phyloP scores from a whole-genome alignment of 371 early-diverging fungal species.

The Neoconidiobolus thromboides region DNA sequence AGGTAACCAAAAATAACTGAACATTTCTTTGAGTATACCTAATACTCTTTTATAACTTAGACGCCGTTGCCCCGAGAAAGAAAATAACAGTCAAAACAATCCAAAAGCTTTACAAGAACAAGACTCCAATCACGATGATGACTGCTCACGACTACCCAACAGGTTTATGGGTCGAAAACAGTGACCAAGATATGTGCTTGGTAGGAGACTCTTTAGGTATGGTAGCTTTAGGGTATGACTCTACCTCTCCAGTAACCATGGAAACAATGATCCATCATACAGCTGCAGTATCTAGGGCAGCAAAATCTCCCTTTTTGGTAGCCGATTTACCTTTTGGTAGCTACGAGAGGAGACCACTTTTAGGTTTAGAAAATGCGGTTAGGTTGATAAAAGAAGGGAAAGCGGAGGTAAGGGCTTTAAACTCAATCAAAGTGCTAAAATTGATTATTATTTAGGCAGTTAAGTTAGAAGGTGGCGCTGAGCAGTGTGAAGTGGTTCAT shows the following conservation, averaged over 20 bases:
- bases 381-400: constrained; percentile 72
- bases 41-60: background rate
- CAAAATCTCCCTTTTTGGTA: constrained; percentile 51
- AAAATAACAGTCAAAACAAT: constrained; percentile 75
- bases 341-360: constrained; percentile 53
- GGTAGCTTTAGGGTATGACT: constrained; percentile 79
- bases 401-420: constrained; percentile 34
- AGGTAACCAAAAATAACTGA: background rate
- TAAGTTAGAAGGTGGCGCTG: constrained; percentile 85
- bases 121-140: constrained; percentile 62
- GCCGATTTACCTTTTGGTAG: constrained; percentile 86
- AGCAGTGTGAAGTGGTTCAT: constrained; percentile 52
- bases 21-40: background rate
- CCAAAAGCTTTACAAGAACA: constrained; percentile 40
- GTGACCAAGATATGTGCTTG: constrained; percentile 67
- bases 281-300: constrained; percentile 69
- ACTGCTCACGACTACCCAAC: constrained; percentile 85
- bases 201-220: constrained; percentile 94
- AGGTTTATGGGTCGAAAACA: constrained; percentile 56
- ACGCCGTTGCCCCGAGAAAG: constrained; percentile 8
- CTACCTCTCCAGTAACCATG: constrained; percentile 68
- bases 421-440: background rate
- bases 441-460: constrained; percentile 16
- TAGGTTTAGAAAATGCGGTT: constrained; percentile 55
- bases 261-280: constrained; percentile 92